Evolutionary conservation across 305 asterid genomes (phyloP).

Genomic region (Fraxinus dipetala): DNA sequence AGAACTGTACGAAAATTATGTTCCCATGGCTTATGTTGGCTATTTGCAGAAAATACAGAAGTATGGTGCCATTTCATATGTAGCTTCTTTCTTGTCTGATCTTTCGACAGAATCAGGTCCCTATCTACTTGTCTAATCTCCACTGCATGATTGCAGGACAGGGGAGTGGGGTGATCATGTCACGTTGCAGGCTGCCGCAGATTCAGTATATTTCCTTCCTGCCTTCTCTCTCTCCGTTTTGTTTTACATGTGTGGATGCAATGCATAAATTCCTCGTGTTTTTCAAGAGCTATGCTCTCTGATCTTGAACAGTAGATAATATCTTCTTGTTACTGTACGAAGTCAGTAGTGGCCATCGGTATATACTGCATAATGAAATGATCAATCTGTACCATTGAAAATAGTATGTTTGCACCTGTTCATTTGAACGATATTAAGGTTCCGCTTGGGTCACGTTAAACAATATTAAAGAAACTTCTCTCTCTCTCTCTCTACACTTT

Average conservation of each 20-base stretch:
- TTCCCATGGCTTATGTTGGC: conserved; percentile 64
- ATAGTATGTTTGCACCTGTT: background rate
- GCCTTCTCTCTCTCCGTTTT: conserved; percentile 1
- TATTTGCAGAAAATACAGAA: conserved; percentile 66
- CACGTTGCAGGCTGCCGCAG: conserved; percentile 95
- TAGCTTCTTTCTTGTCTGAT: conserved; percentile 2
- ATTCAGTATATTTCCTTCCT: conserved; percentile 50
- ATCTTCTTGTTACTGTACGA: background rate
- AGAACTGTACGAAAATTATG: conserved; percentile 66
- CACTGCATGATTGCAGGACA: conserved; percentile 42
- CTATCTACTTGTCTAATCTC: conserved; percentile 18
- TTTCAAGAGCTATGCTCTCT: background rate
- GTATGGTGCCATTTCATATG: conserved; percentile 33
- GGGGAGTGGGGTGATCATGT: conserved; percentile 98
- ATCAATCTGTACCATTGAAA: background rate
- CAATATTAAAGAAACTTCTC: background rate
- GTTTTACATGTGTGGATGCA: background rate
- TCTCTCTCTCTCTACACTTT: background rate
- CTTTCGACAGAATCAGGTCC: background rate
- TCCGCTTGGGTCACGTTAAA: background rate
- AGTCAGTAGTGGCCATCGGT: background rate
- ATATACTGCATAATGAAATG: background rate
- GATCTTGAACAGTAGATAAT: background rate
- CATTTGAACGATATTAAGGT: background rate
- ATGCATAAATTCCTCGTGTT: background rate